A percentile compares a stretch with the other conserved stretches of the same genome.
Evolutionary conservation across 805 yeast species (phyloP).

Genomic region (Schwanniomyces yamadae): DNA sequence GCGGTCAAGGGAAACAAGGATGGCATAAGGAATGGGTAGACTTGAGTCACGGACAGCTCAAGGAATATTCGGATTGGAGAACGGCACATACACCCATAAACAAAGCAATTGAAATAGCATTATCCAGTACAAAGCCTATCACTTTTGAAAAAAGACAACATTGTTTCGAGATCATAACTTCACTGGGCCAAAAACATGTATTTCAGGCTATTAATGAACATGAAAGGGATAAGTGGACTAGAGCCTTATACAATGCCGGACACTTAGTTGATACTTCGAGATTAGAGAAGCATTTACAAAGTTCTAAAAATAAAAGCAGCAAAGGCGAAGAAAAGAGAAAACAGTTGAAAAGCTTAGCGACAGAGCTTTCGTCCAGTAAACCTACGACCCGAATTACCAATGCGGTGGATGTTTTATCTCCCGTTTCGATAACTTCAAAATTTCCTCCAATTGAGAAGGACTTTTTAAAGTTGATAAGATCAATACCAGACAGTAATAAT

Average conservation of each 20-base stretch:
- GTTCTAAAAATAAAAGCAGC: constrained; percentile 7
- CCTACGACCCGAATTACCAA: constrained; percentile 14
- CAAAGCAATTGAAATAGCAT: constrained; percentile 67
- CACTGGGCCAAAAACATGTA: constrained; percentile 60
- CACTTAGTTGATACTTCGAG: constrained; percentile 35
- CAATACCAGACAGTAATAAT: constrained; percentile 52
- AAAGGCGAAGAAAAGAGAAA: constrained; percentile 3
- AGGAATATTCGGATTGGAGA: constrained; percentile 80
- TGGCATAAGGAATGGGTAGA: constrained; percentile 94
- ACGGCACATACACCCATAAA: constrained; percentile 60
- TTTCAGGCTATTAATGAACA: constrained; percentile 72
- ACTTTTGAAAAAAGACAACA: constrained; percentile 46
- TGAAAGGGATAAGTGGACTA: constrained; percentile 70
- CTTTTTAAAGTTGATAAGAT: constrained; percentile 38
- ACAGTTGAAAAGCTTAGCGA: constrained; percentile 10
- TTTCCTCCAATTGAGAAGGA: constrained; percentile 21
- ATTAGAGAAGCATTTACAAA: constrained; percentile 11
- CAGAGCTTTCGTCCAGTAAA: constrained; percentile 11
- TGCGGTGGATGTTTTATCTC: constrained; percentile 22
- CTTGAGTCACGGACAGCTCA: constrained; percentile 61
- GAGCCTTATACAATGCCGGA: constrained; percentile 58
- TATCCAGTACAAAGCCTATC: constrained; percentile 58
- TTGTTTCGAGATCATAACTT: constrained; percentile 77
- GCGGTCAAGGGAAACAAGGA: constrained; percentile 60
- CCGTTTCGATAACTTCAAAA: constrained; percentile 31